Evolutionary conservation across 2,329 filamentous ascomycete species (phyloP).

Genomic region (Aspergillus vadensis): DNA sequence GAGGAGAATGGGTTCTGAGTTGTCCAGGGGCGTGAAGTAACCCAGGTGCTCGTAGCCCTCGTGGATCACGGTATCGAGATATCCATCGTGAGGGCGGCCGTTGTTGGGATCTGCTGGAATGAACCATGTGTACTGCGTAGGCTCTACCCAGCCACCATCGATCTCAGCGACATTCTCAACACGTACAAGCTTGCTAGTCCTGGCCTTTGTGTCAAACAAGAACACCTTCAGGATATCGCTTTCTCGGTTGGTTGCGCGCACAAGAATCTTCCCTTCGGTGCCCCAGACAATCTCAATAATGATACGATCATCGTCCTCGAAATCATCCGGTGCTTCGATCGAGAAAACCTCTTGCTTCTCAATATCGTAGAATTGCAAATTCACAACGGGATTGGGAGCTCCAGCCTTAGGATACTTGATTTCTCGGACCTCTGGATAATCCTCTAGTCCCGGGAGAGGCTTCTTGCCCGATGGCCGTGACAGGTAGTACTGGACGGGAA

Average conservation of each 20-base stretch:
- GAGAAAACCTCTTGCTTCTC: constrained; percentile 74
- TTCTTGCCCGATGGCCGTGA: constrained; percentile 76
- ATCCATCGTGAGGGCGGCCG: constrained; percentile 79
- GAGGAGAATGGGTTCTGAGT: constrained; percentile 76
- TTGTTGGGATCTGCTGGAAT: constrained; percentile 80
- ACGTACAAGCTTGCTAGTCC: constrained; percentile 76
- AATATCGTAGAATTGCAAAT: constrained; percentile 86
- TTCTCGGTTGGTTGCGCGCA: constrained; percentile 92
- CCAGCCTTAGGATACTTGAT: constrained; percentile 99
- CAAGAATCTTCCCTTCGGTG: constrained; percentile 73
- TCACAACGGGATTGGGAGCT: constrained; percentile 86
- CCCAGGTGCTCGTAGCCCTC: constrained; percentile 87
- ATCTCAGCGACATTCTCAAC: constrained; percentile 76
- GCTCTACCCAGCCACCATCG: constrained; percentile 98
- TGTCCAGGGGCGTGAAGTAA: constrained; percentile 89
- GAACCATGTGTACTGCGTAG: constrained; percentile 80
- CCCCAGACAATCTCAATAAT: constrained; percentile 95
- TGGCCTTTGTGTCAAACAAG: constrained; percentile 73
- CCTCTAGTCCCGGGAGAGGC: constrained; percentile 72
- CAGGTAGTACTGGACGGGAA: constrained; percentile 90
- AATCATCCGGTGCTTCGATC: constrained; percentile 75
- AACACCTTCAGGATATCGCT: constrained; percentile 89
- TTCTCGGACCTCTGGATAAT: constrained; percentile 83
- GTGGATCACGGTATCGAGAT: constrained; percentile 86
- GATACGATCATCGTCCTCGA: constrained; percentile 77